Base-by-base conservation (phyloP, 2,329 filamentous ascomycete genomes). In the Pseudocercospora fuligena region DNA sequence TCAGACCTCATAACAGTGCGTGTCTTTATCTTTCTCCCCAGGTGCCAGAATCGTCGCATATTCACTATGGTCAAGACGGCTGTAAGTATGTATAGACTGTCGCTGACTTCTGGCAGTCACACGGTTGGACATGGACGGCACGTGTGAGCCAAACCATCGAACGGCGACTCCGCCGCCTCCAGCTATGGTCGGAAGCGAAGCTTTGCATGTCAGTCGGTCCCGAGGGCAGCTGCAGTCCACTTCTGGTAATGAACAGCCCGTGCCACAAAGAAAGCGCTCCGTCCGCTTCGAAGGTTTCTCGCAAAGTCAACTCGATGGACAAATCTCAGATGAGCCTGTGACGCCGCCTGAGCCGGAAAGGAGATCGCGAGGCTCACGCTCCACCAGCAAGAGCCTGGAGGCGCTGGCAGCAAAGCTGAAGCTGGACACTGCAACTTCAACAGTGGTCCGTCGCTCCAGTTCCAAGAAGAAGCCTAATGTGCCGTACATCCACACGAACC, bases 401-500 rank as follows among this genome's bases (percentile, higher is more conserved):
- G 64, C 63, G n/a, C 53, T 75, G 58, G 64, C 67, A 29, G 57
- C 64, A n/a, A 73, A 73, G 63, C 51, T 75, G 33, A 70, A 66
- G 36, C 64, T 70, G 33, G 66, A 65, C 16, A 33, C 63, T 40
- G 71, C 66, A 19, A 66, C 56, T 4, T 67, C 70, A 19, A 77
- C 75, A 36, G 70, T 77, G 11, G 69, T 77, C 5, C 72, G 72
- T 60, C 73, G 75, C 3, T 60, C 69, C 12, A 73, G 61, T 40
- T 53, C 66, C 7, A 70, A 66, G 49, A 58, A 60, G 8, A 71
- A 61, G 46, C 75, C 73, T 5, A 73, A 61, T n/a, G 61, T 74
- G 9, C 74, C 74, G 19, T 69, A 67, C 60, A 64, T 75, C 47
- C 66, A 70, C 33, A 73, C 72, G 7, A 66, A 68, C 19, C 61